Evolutionary conservation across 2,329 filamentous ascomycete species (phyloP), one percentile per base, ranked within the genome.

Genomic region (Lachnum nothofagi): DNA sequence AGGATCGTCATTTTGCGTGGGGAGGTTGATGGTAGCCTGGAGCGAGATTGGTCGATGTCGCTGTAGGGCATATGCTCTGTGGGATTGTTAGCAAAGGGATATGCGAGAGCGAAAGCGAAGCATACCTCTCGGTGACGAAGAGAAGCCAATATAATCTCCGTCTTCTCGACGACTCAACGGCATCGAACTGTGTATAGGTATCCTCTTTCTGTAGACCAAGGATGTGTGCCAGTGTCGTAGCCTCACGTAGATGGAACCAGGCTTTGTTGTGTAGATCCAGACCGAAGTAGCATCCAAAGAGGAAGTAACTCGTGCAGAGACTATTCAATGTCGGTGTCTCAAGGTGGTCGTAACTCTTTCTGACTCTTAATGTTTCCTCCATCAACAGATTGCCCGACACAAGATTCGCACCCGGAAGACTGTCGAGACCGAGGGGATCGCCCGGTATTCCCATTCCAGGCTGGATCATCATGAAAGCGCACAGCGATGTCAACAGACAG

Each of bases 171-270:
- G 78, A 75, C 49, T 88, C 85, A 16, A 78, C 66, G 4, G 70
- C 67, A 54, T 80, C 78, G 57, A 78, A 77, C 46, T 78, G 74
- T 37, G 74, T 58, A 62, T 88, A 89, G 7, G 75, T 71, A 19
- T 80, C 77, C 59, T 85, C 82, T 63, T 79, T 79, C 60, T 77
- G 73, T 77, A 85, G 78, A 45, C 74, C 74, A 23, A 72, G 66
- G 59, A 84, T 77, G 58, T 81, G 75, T 23, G 78, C 74, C 66
- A 91, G 73, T 5, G 86, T 90, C 1, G 82, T 84, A 5, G 85
- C 85, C 67, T 93, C 87, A 22, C 86, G 81, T 8, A 91, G 71
- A 63, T 88, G 82, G 62, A 83, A 90, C 86, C 87, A 91, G 1
- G 86, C 86, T 65, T 83, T 82, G 54, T 86, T 82, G 64, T 90